These are phyloP conservation scores for Marsdenia floribunda DNA, from an alignment of 257 asterid genomes.

Conservation along the genomic window DNA sequence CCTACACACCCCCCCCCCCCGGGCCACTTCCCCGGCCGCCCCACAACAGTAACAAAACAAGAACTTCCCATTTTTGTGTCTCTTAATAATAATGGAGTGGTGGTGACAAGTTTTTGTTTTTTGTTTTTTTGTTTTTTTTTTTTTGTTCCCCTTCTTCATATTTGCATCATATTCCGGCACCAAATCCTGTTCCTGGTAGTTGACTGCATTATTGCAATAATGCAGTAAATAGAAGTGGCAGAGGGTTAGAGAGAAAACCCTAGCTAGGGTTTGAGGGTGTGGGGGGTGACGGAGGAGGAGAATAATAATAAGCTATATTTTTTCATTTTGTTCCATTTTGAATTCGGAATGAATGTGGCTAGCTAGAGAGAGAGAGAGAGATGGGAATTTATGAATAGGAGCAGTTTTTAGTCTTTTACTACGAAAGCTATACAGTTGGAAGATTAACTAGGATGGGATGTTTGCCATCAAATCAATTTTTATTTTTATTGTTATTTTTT, in stretches of 20 bases:
- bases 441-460: not conserved
- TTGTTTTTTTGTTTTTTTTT: too few species aligned
- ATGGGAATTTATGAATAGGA: not conserved
- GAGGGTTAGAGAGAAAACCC: too few species aligned
- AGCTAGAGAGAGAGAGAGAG: not conserved
- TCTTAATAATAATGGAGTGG: not conserved
- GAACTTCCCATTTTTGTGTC: not conserved
- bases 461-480: not conserved
- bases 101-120: too few species aligned
- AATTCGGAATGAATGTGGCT: not conserved
- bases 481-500: too few species aligned
- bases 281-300: too few species aligned
- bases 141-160: not conserved
- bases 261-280: too few species aligned
- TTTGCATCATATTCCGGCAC: not conserved
- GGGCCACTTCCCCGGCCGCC: too few species aligned
- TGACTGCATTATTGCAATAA: not conserved
- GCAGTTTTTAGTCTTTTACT: not conserved
- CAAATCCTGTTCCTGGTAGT: not conserved
- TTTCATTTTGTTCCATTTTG: too few species aligned
- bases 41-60: not conserved
- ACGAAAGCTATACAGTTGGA: not conserved
- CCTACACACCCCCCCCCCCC: too few species aligned
- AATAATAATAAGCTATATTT: too few species aligned
- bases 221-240: too few species aligned